Conservation (phyloP, 106 monocot species). For the Platanthera zijinensis region DNA sequence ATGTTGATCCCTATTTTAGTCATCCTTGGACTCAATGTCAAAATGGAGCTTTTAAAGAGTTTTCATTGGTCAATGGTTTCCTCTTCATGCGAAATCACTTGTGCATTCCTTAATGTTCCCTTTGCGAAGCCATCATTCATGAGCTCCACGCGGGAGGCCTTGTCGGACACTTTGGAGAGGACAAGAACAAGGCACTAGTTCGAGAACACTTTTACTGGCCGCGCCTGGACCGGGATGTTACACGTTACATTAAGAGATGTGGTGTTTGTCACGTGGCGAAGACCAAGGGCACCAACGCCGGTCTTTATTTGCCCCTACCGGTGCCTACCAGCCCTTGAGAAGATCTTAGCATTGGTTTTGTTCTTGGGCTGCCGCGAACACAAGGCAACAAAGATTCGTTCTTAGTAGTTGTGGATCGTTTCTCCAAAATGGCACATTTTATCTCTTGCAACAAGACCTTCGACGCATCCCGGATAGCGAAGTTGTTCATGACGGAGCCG, state of each 20-base stretch:
- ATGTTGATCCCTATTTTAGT: background rate
- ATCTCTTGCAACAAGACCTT: background rate
- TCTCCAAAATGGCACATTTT: constrained; percentile 19
- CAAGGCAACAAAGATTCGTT: constrained; percentile 1
- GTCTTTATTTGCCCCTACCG: constrained; percentile 7
- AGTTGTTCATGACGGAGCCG: background rate
- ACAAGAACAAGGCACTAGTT: background rate
- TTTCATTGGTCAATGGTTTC: background rate
- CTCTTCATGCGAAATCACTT: background rate
- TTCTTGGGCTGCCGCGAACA: background rate
- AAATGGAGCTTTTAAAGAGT: no score
- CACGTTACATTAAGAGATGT: background rate
- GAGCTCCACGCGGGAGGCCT: background rate
- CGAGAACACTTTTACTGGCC: constrained; percentile 6
- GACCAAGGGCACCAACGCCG: background rate
- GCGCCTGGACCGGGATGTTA: background rate
- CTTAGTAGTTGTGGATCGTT: constrained; percentile 8
- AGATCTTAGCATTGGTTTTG: background rate
- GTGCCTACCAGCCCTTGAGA: background rate
- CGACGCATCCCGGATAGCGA: background rate
- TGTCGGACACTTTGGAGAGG: background rate
- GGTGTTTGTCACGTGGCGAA: background rate
- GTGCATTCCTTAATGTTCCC: no score
- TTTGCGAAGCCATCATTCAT: no score
- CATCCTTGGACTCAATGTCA: no score